Percentiles rank a stretch among this genome's conserved stretches.
These are phyloP conservation scores for Catunica adiposa DNA, from an alignment of 2,329 filamentous ascomycete species.

Conservation along the genomic window DNA sequence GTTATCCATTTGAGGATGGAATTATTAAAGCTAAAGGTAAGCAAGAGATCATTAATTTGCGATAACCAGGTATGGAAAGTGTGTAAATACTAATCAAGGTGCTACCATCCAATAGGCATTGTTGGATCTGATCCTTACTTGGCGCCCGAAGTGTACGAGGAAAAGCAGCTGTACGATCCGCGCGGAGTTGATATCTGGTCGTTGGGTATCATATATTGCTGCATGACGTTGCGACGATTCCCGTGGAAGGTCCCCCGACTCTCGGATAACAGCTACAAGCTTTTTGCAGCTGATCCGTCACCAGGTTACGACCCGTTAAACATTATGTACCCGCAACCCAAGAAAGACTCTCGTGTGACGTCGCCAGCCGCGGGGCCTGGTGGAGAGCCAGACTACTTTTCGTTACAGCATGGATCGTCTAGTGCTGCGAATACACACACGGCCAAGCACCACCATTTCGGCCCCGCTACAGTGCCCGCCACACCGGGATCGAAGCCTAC, in stretches of 20 bases:
- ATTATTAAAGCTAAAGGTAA: slow-evolving; percentile 66
- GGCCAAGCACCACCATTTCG: neutral
- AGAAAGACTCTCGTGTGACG: slow-evolving; percentile 17
- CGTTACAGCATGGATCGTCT: slow-evolving; percentile 5
- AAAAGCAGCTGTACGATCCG: slow-evolving; percentile 71
- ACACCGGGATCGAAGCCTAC: slow-evolving; percentile 10
- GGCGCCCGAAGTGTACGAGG: slow-evolving; percentile 89
- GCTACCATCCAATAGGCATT: slow-evolving; percentile 28
- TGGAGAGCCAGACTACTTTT: slow-evolving; percentile 8
- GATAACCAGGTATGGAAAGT: neutral
- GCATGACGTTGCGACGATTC: slow-evolving; percentile 89
- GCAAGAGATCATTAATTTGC: slow-evolving; percentile 18
- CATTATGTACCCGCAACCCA: slow-evolving; percentile 29
- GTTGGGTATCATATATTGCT: slow-evolving; percentile 94
- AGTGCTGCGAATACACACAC: neutral
- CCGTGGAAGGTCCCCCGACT: slow-evolving; percentile 91
- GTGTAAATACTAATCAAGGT: slow-evolving; percentile 14
- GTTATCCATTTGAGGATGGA: slow-evolving; percentile 89
- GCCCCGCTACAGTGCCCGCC: neutral
- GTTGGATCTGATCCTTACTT: slow-evolving; percentile 87
- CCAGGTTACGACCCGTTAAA: slow-evolving; percentile 48
- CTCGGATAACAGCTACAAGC: slow-evolving; percentile 85
- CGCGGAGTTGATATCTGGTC: slow-evolving; percentile 96
- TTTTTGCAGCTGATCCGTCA: slow-evolving; percentile 76
- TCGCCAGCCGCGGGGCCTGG: slow-evolving; percentile 22